Percentiles rank a stretch among this genome's conserved stretches.
Conservation (phyloP, 2,329 filamentous ascomycete genomes). For the Lasiodiplodia gonubiensis region DNA sequence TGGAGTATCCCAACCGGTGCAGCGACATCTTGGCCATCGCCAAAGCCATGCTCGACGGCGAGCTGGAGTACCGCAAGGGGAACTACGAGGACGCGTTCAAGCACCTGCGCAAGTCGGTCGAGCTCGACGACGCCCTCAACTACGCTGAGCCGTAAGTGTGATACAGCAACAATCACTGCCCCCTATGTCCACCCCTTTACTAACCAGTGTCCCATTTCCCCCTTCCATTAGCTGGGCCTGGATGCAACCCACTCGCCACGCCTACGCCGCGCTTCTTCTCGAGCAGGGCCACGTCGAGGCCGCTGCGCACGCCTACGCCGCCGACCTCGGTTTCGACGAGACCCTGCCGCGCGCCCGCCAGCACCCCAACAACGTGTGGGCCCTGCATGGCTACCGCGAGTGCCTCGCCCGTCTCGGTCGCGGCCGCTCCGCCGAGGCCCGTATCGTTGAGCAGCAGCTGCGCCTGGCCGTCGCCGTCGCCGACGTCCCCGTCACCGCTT, state of each 20-base stretch:
- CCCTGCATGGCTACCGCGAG: constrained; percentile 74
- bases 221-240: constrained; percentile 63
- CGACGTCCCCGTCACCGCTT: constrained; percentile 64
- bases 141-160: constrained; percentile 71
- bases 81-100: constrained; percentile 65
- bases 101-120: constrained; percentile 63
- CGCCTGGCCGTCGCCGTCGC: constrained; percentile 60
- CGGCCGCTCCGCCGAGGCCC: constrained; percentile 50
- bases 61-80: constrained; percentile 71
- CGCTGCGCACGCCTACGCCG: constrained; percentile 46
- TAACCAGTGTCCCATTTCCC: neutral
- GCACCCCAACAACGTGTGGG: constrained; percentile 78
- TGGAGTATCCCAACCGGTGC: constrained; percentile 72
- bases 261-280: constrained; percentile 70
- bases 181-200: neutral
- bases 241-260: constrained; percentile 77
- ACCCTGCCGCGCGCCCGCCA: constrained; percentile 67
- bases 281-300: constrained; percentile 63
- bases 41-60: constrained; percentile 71
- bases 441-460: constrained; percentile 57
- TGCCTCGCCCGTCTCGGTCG: constrained; percentile 65
- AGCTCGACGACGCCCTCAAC: constrained; percentile 66
- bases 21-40: constrained; percentile 66
- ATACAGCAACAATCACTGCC: neutral
- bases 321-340: constrained; percentile 50